Evolutionary conservation across 495 filamentous ascomycete genomes (phyloP).

Genomic region (Bryoglossum gracile): DNA sequence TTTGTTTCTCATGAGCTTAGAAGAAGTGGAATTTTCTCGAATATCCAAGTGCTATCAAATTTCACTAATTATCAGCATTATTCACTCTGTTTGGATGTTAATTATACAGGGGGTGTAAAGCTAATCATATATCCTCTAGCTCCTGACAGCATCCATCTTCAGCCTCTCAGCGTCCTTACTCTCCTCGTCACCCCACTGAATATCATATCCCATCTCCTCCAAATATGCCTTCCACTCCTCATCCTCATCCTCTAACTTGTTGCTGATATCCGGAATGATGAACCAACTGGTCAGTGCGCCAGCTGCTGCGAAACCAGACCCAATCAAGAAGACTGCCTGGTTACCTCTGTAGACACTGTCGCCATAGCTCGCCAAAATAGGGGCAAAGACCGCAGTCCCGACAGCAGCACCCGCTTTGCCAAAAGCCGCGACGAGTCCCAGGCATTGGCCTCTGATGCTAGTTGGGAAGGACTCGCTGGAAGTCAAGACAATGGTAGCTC

Average conservation of each 20-base stretch:
- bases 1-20: too few species aligned
- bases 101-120: too few species aligned
- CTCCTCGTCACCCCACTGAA: slow-evolving; percentile 6
- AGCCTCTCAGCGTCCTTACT: slow-evolving; percentile 1
- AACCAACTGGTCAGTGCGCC: slow-evolving; percentile 39
- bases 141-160: slow-evolving; percentile 1
- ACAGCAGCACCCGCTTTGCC: slow-evolving; percentile 43
- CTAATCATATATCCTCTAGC: too few species aligned
- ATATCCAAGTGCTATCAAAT: too few species aligned
- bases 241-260: slow-evolving; percentile 40
- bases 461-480: slow-evolving; percentile 41
- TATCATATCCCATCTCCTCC: slow-evolving; percentile 34
- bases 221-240: slow-evolving; percentile 36
- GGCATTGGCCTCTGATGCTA: slow-evolving; percentile 41
- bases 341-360: slow-evolving; percentile 32
- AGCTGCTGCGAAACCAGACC: slow-evolving; percentile 33
- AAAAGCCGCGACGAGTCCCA: slow-evolving; percentile 39
- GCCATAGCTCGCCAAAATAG: slow-evolving; percentile 35
- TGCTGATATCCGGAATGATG: slow-evolving; percentile 38
- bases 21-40: too few species aligned
- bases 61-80: too few species aligned
- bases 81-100: too few species aligned
- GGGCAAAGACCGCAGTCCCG: slow-evolving; percentile 38
- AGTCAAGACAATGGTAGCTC: slow-evolving; percentile 17
- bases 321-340: slow-evolving; percentile 42